Evolutionary conservation across 176 grass and related monocot species (phyloP).

Genomic region (Musa troglodytarum): DNA sequence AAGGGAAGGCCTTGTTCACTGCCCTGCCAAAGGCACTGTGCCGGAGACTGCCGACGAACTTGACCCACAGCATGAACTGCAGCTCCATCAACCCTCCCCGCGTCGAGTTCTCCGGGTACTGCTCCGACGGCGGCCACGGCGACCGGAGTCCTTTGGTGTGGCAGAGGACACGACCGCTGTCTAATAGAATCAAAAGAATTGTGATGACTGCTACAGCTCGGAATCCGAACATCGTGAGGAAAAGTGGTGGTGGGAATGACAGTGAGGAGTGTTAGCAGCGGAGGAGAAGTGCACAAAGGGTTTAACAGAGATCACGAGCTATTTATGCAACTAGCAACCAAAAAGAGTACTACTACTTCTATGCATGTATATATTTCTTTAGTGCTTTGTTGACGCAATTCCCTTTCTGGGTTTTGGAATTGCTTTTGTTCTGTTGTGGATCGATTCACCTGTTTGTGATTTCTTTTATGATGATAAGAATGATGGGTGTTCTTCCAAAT

Average conservation of each 20-base stretch:
- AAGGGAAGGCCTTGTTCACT: constrained; percentile 39
- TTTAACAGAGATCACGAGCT: constrained; percentile 33
- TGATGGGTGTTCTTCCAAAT: no score
- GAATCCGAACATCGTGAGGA: constrained; percentile 20
- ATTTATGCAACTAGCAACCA: constrained; percentile 6
- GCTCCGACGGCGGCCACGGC: constrained; percentile 21
- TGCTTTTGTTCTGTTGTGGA: no score
- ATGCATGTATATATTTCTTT: no score
- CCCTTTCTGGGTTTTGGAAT: no score
- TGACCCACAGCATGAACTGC: constrained; percentile 76
- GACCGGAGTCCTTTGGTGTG: constrained; percentile 51
- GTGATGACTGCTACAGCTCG: constrained; percentile 12
- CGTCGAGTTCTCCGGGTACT: constrained; percentile 50
- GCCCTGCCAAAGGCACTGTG: constrained; percentile 47
- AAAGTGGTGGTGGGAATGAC: background rate
- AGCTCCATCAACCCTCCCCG: constrained; percentile 39
- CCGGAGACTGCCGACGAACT: constrained; percentile 39
- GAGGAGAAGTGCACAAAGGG: background rate
- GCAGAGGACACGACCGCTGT: constrained; percentile 13
- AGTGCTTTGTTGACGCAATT: no score
- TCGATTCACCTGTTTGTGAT: no score
- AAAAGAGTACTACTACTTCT: background rate
- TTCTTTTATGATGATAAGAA: no score
- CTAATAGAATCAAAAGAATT: constrained; percentile 15
- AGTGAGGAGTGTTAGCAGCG: background rate